A percentile compares a stretch with the other conserved stretches of the same genome.
phyloP scores from a whole-genome alignment of 2,329 filamentous ascomycete species.

The Apiospora phragmitis region DNA sequence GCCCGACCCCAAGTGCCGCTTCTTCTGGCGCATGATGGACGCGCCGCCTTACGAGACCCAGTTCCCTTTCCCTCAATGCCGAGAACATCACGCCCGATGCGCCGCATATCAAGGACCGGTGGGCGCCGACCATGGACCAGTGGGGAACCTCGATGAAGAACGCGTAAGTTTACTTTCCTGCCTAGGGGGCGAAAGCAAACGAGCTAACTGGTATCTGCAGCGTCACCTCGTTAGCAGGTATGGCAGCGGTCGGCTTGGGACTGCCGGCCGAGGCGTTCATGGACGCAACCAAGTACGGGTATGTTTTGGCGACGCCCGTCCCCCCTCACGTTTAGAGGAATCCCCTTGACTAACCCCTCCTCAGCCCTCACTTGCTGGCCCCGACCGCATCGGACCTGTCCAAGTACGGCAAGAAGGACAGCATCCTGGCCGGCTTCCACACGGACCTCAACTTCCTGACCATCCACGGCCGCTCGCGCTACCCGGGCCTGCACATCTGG shows the following conservation, averaged over 20 bases:
- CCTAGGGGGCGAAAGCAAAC: background rate
- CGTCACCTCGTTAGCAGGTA: constrained; percentile 57
- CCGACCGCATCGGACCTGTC: constrained; percentile 59
- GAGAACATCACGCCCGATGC: constrained; percentile 55
- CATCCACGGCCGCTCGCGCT: constrained; percentile 63
- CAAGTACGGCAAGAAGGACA: constrained; percentile 54
- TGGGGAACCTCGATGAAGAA: constrained; percentile 63
- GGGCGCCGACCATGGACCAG: constrained; percentile 55
- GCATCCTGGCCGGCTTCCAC: constrained; percentile 64
- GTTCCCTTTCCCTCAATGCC: constrained; percentile 56
- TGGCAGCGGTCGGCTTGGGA: constrained; percentile 58
- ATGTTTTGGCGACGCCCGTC: constrained; percentile 16
- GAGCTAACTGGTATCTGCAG: constrained; percentile 28
- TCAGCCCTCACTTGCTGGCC: constrained; percentile 60
- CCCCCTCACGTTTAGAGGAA: background rate
- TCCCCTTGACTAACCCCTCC: background rate
- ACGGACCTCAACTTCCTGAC: constrained; percentile 66
- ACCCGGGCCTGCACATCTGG: constrained; percentile 63
- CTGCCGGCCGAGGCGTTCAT: constrained; percentile 54
- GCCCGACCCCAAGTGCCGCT: constrained; percentile 63
- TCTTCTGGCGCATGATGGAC: constrained; percentile 64
- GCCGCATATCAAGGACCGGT: constrained; percentile 48
- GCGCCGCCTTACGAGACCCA: constrained; percentile 52
- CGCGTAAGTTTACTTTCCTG: constrained; percentile 43
- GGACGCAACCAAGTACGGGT: constrained; percentile 57